Evolutionary conservation across 1,284 basidiomycete genomes (phyloP).

Genomic region (Polyporus tsugae): DNA sequence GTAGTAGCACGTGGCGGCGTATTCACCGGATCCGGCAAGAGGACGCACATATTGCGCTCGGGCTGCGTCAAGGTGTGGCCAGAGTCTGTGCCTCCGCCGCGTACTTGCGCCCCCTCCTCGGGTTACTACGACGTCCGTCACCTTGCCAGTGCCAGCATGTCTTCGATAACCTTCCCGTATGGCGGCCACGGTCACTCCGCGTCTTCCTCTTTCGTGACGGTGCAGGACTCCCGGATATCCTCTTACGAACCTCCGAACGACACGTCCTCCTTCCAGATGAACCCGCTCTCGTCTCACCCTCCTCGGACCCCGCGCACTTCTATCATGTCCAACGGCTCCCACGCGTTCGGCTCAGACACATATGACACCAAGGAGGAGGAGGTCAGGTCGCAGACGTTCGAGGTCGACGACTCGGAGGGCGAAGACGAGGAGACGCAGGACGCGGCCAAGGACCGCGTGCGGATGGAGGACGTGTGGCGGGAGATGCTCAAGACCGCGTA

Average conservation of each 20-base stretch:
- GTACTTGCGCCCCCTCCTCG: neutral
- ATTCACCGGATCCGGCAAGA: constrained; percentile 19
- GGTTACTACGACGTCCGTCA: neutral
- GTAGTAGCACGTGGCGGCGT: constrained; percentile 31
- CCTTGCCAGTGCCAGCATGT: constrained; percentile 41
- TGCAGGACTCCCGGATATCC: constrained; percentile 45
- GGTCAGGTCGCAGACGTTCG: constrained; percentile 40
- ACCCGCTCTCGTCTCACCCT: constrained; percentile 78
- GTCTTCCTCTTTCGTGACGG: constrained; percentile 46
- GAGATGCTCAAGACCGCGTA: constrained; percentile 78
- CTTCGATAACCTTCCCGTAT: constrained; percentile 51
- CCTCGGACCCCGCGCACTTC: constrained; percentile 76
- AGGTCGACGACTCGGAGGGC: constrained; percentile 41
- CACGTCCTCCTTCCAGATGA: constrained; percentile 73
- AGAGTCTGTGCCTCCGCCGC: constrained; percentile 15
- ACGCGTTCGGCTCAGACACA: constrained; percentile 46
- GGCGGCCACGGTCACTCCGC: constrained; percentile 36
- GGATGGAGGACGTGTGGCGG: constrained; percentile 74
- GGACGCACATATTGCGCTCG: constrained; percentile 11
- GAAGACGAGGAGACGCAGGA: constrained; percentile 47
- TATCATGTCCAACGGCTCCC: constrained; percentile 43
- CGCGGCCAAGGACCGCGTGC: constrained; percentile 53
- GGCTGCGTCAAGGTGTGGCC: constrained; percentile 9
- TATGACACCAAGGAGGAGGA: constrained; percentile 51
- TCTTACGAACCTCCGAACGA: constrained; percentile 51